These are phyloP conservation scores for Aquilaria agallochum DNA, from an alignment of 441 rosid species.

Conservation along the genomic window DNA sequence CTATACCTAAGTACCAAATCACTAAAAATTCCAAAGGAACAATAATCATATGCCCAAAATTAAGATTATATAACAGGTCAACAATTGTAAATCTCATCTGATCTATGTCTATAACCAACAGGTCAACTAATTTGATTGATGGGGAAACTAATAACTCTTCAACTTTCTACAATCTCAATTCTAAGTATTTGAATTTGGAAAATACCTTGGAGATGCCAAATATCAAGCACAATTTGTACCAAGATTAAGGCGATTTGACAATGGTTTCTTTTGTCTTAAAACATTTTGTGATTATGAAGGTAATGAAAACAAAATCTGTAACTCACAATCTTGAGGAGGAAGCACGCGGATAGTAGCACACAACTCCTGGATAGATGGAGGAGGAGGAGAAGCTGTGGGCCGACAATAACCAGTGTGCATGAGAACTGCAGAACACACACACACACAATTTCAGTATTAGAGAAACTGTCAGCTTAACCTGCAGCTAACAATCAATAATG, in stretches of 20 bases:
- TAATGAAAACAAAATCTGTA: slow-evolving; percentile 11
- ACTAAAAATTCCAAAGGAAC: too few relatives aligned
- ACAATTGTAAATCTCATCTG: too few relatives aligned
- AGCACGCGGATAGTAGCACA: slow-evolving; percentile 80
- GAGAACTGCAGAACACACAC: slow-evolving; percentile 65
- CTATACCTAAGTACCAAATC: too few relatives aligned
- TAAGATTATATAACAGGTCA: too few relatives aligned
- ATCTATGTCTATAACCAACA: too few relatives aligned
- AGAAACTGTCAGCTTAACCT: slow-evolving; percentile 13
- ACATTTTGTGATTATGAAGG: not conserved
- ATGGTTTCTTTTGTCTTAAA: too few relatives aligned
- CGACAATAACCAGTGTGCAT: slow-evolving; percentile 99
- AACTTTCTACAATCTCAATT: too few relatives aligned
- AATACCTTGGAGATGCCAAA: too few relatives aligned
- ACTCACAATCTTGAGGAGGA: slow-evolving; percentile 92
- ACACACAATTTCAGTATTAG: slow-evolving; percentile 21
- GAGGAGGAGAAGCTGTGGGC: slow-evolving; percentile 99
- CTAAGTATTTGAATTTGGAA: too few relatives aligned
- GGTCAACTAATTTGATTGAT: too few relatives aligned
- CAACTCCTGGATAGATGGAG: slow-evolving; percentile 93
- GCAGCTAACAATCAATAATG: slow-evolving; percentile 5
- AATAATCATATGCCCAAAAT: too few relatives aligned
- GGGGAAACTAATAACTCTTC: too few relatives aligned
- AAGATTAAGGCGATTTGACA: not conserved
- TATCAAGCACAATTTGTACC: not conserved